Conservation (phyloP, 2,329 filamentous ascomycete genomes). For the Cadophora malorum region DNA sequence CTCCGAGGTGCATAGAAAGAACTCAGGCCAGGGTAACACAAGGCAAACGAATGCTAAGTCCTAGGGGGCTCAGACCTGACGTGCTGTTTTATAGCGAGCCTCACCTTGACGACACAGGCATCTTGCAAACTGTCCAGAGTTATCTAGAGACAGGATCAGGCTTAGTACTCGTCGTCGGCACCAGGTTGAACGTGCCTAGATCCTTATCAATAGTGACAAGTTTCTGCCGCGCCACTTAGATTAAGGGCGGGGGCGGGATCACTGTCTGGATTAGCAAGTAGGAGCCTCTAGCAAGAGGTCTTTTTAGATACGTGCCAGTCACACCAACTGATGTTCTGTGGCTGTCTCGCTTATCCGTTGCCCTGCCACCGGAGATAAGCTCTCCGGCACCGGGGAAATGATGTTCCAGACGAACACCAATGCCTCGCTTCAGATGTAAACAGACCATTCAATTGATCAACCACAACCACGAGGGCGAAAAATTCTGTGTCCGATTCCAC, state of each 20-base stretch:
- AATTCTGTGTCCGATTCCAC: too few relatives aligned
- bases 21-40: conserved; percentile 30
- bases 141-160: background rate
- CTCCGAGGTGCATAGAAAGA: conserved; percentile 33
- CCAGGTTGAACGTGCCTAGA: background rate
- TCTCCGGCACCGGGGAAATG: too few relatives aligned
- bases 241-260: background rate
- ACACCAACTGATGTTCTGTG: too few relatives aligned
- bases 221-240: conserved; percentile 5
- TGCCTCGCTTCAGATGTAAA: too few relatives aligned
- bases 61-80: conserved; percentile 24
- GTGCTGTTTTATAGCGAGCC: background rate
- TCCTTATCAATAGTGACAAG: conserved; percentile 2
- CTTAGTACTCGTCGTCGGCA: conserved; percentile 3
- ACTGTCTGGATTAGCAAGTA: conserved; percentile 1
- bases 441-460: too few relatives aligned
- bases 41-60: conserved; percentile 27
- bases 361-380: too few relatives aligned
- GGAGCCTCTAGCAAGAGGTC: conserved; percentile 2
- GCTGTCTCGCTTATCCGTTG: too few relatives aligned
- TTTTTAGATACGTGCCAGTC: background rate
- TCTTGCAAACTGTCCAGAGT: background rate
- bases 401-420: too few relatives aligned
- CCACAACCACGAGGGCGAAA: too few relatives aligned
- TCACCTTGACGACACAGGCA: background rate